A percentile compares a stretch with the other conserved stretches of the same genome.
Conservation (phyloP, 371 early-diverging fungal genomes). For the Dinochytrium kinnereticum region DNA sequence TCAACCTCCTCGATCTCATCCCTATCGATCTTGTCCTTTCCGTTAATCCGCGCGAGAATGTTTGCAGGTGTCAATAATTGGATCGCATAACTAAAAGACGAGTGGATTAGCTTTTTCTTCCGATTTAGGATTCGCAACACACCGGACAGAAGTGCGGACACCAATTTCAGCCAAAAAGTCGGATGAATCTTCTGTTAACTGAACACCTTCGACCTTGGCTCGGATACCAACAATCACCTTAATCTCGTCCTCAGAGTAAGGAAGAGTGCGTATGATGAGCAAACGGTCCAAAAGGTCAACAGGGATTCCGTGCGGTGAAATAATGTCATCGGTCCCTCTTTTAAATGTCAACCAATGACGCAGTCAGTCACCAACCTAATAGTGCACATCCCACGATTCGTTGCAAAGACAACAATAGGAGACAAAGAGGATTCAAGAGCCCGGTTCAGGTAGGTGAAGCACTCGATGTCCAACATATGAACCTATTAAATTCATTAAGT, state of each 20-base stretch:
- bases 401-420: conserved; percentile 98
- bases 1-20: conserved; percentile 87
- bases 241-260: conserved; percentile 92
- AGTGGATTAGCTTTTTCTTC: neutral
- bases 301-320: conserved; percentile 95
- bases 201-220: conserved; percentile 87
- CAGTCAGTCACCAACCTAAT: conserved; percentile 64
- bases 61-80: conserved; percentile 94
- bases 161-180: conserved; percentile 82
- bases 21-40: conserved; percentile 74
- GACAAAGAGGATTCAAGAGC: conserved; percentile 92
- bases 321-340: conserved; percentile 89
- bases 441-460: conserved; percentile 98
- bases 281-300: conserved; percentile 96
- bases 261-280: conserved; percentile 91
- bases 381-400: conserved; percentile 95
- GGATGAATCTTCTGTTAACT: conserved; percentile 75
- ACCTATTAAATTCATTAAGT: conserved; percentile 53
- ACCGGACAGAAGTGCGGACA: conserved; percentile 76
- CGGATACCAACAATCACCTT: conserved; percentile 87
- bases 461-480: conserved; percentile 98
- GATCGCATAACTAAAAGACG: conserved; percentile 83
- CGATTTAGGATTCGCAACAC: neutral
- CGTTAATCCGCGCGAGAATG: conserved; percentile 84
- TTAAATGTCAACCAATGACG: neutral